Base-by-base conservation (phyloP, 345 rosid species). In the Acer yangbiense region DNA sequence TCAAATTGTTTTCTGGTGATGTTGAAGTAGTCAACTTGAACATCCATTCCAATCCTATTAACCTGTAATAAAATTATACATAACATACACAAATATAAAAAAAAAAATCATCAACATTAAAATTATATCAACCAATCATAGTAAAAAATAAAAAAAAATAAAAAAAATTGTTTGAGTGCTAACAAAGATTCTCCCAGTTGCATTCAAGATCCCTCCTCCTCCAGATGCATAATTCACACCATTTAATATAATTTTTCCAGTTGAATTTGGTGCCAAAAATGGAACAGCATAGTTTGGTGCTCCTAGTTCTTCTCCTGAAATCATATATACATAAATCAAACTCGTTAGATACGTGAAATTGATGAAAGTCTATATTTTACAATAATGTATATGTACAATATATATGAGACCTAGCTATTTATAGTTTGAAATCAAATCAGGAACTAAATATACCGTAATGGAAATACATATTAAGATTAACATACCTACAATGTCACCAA, bases 171-270 rank as follows among this genome's bases (percentile, higher is more conserved):
- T 4, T 35, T 35, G 46, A 25, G 61, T 54, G 25, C 87, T 82
- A 23, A 92, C 98, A 78, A 95, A 95, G 4, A 95, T 89, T 83
- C 93, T 90, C 71, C 99, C 99, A 3, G 99, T 95, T 43, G 94
- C 98, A 83, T 95, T 95, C 86, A 93, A 63, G 76, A 95, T 79
- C 54, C 99, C 98, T 84, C 97, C 99, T 79, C 90, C 99, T 63
- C 99, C 99, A 14, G 98, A 95, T 32, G 96, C 99, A 76, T 92
- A 95, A 79, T 92, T 95, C 60, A 93, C 98, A 55, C 99, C 98
- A 62, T 68, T 62, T 29, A 90, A 61, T 78, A 95, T 65, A 23
- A 90, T 82, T 85, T 90, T 91, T 67, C 98, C 99, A 0, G 88
- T 85, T 18, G 93, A 68, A 85, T 95, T 93, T 72, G 99, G 98